Evolutionary conservation across 1,139 yeast genomes (phyloP), one percentile per base, ranked within the genome.

Genomic region (Debaryomyces singareniensis): DNA sequence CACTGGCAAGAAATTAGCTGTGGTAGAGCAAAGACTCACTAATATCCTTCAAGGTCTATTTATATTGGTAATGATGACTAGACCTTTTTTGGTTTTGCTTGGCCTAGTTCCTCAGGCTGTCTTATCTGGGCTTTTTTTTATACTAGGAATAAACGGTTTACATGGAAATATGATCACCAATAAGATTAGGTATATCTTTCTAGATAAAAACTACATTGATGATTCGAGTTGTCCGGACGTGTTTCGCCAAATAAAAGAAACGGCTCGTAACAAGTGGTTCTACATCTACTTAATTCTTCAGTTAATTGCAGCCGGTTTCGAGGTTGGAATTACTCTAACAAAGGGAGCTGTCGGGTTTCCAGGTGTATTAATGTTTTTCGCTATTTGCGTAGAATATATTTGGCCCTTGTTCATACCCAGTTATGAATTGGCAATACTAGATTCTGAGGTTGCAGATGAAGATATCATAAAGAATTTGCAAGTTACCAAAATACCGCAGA

Each of bases 281-380:
- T 56, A 64, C 35, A 38, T 75, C 1, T 89, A 82, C 45, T 55
- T 82, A 2, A 35, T 52, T 0, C 55, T 85, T 12, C 79, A 84
- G 39, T 50, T 82, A 3, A 41, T 78, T 14, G 93, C 93, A 0
- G 81, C 79, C 29, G 80, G 73, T 0, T 82, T 76, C 0, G 97
- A 91, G 49, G 81, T 86, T 42, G 94, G 79, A 0, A 87, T 91
- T 23, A 83, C 95, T 0, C 75, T 81, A 49, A 84, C 96, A 0
- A 76, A 70, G 36, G 97, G 91, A 0, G 97, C 98, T 0, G 87
- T 91, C 23, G 97, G 96, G 2, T 91, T 91, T 47, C 98, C 98
- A 0, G 83, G 86, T 1, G 86, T 89, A 1, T 58, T 91, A 31
- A 40, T 68, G 44, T 51, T 64, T 31, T 64, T 65, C 39, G 68